Evolutionary conservation across 2,329 filamentous ascomycete species (phyloP), one percentile per base, ranked within the genome.

Genomic region (Tolypocladium nubicola): DNA sequence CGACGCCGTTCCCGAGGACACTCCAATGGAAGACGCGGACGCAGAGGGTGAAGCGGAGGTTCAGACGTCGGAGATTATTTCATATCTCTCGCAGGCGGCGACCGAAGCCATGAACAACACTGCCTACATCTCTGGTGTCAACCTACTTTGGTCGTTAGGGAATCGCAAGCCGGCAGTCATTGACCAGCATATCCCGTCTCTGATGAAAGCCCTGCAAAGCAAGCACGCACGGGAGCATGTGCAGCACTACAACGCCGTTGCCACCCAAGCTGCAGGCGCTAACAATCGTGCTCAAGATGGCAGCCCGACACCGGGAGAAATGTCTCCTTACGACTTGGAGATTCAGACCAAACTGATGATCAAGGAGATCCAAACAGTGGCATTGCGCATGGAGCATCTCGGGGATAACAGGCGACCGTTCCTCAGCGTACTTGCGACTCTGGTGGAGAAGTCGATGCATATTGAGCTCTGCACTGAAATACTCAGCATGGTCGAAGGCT

Each of bases 191-290:
- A 91, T 97, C 56, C 78, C 82, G 3, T 84, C 87, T 35, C 79
- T 99, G 49, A 96, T 99, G 88, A 97, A 96, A 71, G 90, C 90
- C 0, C 81, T 99, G 64, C 93, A 96, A 64, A 83, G 84, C 54
- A 97, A 97, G 73, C 82, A 99, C 63, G 92, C 92, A 0, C 88
- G 94, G 64, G 94, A 99, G 62, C 94, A 99, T 71, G 87, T 99
- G 70, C 90, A 77, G 70, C 88, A 85, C 64, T 90, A 88, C 64
- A 80, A 82, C 37, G 77, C 80, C 8, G 71, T 81, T 54, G 78
- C 79, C 60, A 79, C 77, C 59, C 77, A 84, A 65, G 70, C 75
- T n/a, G 68, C 71, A 64, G 70, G 73, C 62, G 56, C 71, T 62
- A 70, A 72, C 65, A 61, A 75, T 38, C 75, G 74, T 39, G 72